Percentiles rank a stretch among this genome's conserved stretches.
Evolutionary conservation across 192 early-diverging fungal species (phyloP).

Genomic region (Coemansia sp.): DNA sequence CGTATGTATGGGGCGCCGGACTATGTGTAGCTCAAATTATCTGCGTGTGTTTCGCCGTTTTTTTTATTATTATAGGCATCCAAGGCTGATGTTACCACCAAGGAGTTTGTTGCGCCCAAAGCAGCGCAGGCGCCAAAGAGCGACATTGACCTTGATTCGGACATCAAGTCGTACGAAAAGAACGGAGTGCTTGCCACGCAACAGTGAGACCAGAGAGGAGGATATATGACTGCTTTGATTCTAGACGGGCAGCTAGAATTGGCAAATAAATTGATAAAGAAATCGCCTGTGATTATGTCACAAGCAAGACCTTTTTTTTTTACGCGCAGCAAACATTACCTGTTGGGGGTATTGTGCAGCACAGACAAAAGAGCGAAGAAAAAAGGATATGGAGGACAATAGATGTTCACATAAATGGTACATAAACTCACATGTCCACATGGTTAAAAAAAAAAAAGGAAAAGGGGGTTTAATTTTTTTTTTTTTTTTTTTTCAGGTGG

Average conservation of each 20-base stretch:
- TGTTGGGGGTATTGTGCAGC: constrained; percentile 4
- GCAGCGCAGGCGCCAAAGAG: constrained; percentile 41
- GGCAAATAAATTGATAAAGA: not conserved
- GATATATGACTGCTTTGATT: not conserved
- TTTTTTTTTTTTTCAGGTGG: not conserved
- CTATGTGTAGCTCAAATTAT: no score
- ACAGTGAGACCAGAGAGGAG: no score
- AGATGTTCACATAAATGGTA: not conserved
- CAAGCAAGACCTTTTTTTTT: not conserved
- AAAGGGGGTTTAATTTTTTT: not conserved
- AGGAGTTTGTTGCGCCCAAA: constrained; percentile 47
- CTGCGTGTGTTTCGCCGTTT: no score
- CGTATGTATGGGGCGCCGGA: no score
- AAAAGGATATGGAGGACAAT: not conserved
- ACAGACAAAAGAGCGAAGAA: not conserved
- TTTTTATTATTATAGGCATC: constrained; percentile 11
- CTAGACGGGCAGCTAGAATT: not conserved
- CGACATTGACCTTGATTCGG: constrained; percentile 38
- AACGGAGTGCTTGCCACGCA: constrained; percentile 25
- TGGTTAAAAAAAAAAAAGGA: no score
- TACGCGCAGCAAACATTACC: not conserved
- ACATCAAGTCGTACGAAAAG: constrained; percentile 50
- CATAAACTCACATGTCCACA: constrained; percentile 8
- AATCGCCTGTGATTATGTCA: not conserved
- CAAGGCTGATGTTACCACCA: constrained; percentile 50